Conservation (phyloP, 2,329 filamentous ascomycete species). For the Ustilaginoidea virens region DNA sequence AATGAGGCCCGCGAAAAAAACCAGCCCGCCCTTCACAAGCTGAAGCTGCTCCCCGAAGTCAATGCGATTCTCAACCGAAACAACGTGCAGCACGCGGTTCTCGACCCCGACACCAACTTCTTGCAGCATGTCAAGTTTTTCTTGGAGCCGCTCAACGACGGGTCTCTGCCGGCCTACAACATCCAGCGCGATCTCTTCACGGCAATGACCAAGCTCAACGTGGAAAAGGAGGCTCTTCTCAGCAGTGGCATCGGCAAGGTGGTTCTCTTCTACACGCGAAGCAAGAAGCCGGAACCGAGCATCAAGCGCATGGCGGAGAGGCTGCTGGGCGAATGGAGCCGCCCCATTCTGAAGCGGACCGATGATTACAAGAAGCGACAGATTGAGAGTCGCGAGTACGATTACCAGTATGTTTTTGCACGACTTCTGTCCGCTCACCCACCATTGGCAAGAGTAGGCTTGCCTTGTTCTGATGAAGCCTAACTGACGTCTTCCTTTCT, state of each 20-base stretch:
- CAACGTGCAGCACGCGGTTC: slow-evolving; percentile 66
- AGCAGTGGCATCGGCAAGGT: slow-evolving; percentile 94
- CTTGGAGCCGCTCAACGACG: slow-evolving; percentile 87
- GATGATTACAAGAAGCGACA: slow-evolving; percentile 86
- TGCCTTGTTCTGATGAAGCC: too few relatives aligned
- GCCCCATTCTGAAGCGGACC: slow-evolving; percentile 83
- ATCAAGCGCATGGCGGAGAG: slow-evolving; percentile 93
- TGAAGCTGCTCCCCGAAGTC: slow-evolving; percentile 86
- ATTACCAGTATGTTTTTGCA: slow-evolving; percentile 34
- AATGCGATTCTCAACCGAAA: slow-evolving; percentile 79
- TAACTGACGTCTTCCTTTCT: too few relatives aligned
- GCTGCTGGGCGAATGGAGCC: slow-evolving; percentile 87
- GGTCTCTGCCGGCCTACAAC: slow-evolving; percentile 86
- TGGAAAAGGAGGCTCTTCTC: slow-evolving; percentile 79
- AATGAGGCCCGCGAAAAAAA: slow-evolving; percentile 65
- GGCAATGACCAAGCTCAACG: slow-evolving; percentile 63
- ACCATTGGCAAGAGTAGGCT: too few relatives aligned
- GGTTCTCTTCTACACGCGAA: slow-evolving; percentile 91
- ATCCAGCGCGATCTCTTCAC: slow-evolving; percentile 91
- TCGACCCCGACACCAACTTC: slow-evolving; percentile 91
- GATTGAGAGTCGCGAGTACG: slow-evolving; percentile 47
- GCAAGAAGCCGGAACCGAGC: slow-evolving; percentile 69
- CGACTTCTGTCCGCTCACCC: neutral
- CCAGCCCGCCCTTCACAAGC: slow-evolving; percentile 77
- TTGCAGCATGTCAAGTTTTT: slow-evolving; percentile 94